Conservation (phyloP, 148 eudicot species). For the Silene uniflora region DNA sequence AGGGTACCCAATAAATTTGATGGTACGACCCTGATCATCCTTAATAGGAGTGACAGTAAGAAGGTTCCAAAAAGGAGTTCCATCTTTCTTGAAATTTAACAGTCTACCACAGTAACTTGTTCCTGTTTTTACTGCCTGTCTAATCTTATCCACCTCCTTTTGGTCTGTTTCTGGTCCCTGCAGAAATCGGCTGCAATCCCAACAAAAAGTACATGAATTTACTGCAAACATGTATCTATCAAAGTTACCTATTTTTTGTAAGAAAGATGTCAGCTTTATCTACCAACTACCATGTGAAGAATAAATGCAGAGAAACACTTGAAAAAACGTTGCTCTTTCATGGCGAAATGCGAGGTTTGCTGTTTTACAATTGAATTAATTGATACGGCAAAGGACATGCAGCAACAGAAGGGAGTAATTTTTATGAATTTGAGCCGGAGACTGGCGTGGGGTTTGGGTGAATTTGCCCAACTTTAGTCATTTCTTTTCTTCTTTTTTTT, state of each 20-base stretch:
- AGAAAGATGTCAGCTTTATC: neutral
- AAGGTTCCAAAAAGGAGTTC: slow-evolving; percentile 98
- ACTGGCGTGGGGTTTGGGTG: no score
- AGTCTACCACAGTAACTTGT: slow-evolving; percentile 89
- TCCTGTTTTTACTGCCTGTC: slow-evolving; percentile 66
- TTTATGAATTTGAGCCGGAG: no score
- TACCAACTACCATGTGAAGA: neutral
- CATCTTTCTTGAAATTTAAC: slow-evolving; percentile 86
- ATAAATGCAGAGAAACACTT: neutral
- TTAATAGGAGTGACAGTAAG: slow-evolving; percentile 88
- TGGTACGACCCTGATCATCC: slow-evolving; percentile 67
- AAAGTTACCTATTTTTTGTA: neutral
- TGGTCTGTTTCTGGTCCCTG: slow-evolving; percentile 90
- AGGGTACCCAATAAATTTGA: slow-evolving; percentile 87
- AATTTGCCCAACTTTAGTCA: no score
- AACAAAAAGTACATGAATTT: neutral
- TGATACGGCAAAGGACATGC: no score
- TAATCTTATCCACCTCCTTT: slow-evolving; percentile 73
- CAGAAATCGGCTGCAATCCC: slow-evolving; percentile 69
- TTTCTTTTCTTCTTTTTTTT: no score
- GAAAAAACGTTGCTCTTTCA: neutral
- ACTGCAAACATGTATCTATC: no score
- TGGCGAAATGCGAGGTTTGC: no score
- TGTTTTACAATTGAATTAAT: no score
- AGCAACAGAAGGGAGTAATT: no score